Conservation (phyloP, 768 basidiomycete species). For the Russula vinacea region DNA sequence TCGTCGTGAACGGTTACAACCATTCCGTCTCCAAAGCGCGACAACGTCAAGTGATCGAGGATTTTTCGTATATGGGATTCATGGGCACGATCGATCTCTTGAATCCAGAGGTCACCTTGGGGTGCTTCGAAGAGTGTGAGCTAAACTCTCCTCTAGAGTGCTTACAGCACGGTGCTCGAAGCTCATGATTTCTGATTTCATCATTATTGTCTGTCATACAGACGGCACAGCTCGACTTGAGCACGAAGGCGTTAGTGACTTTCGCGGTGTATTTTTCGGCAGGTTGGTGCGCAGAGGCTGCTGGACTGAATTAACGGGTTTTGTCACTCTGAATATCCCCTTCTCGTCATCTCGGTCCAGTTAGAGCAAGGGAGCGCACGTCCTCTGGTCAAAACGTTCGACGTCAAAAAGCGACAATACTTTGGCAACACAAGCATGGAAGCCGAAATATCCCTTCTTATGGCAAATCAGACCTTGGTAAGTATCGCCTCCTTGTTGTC, state of each 20-base stretch:
- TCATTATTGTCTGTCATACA: conserved; percentile 31
- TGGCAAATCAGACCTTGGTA: conserved; percentile 94
- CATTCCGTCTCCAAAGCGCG: conserved; percentile 67
- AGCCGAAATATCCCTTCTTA: conserved; percentile 88
- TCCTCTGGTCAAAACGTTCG: conserved; percentile 61
- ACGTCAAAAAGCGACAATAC: conserved; percentile 85
- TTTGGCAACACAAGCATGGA: conserved; percentile 99
- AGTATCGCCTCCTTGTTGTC: conserved; percentile 22
- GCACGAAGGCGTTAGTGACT: conserved; percentile 63
- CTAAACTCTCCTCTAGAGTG: conserved; percentile 32
- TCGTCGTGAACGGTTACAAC: conserved; percentile 69
- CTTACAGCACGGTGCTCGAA: conserved; percentile 7
- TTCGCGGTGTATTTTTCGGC: conserved; percentile 75
- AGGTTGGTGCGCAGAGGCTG: conserved; percentile 65
- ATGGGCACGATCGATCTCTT: conserved; percentile 80
- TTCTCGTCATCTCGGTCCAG: conserved; percentile 36
- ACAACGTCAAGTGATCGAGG: conserved; percentile 66
- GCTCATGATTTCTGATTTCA: neutral
- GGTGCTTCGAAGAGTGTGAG: conserved; percentile 87
- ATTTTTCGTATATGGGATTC: conserved; percentile 83
- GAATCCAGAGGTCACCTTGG: conserved; percentile 66
- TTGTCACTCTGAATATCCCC: neutral
- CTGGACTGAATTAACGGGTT: neutral
- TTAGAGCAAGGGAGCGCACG: conserved; percentile 66
- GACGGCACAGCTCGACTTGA: conserved; percentile 50